A percentile compares a stretch with the other conserved stretches of the same genome.
phyloP scores from a whole-genome alignment of 441 rosid species.

The Euphorbia celastroides region DNA sequence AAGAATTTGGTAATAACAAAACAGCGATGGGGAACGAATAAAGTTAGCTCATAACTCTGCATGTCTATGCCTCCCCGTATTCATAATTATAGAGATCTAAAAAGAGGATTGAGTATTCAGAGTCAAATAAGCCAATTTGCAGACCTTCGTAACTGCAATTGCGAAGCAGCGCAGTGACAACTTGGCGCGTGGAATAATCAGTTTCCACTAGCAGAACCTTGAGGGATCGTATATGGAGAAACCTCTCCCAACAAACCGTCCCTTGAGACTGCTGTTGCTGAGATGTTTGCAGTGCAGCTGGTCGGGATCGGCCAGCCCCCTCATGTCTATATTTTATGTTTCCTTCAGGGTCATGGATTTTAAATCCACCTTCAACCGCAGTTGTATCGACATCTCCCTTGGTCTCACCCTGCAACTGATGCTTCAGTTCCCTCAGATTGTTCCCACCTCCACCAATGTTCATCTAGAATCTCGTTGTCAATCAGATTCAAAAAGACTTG shows the following conservation, averaged over 20 bases:
- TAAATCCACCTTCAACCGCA: constrained; percentile 30
- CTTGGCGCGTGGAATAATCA: constrained; percentile 75
- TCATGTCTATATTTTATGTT: constrained; percentile 28
- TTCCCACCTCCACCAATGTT: constrained; percentile 22
- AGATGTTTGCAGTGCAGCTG: constrained; percentile 30
- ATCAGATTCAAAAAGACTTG: constrained; percentile 29
- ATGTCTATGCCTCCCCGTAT: background rate
- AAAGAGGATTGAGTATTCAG: background rate
- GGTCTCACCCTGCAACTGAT: constrained; percentile 33
- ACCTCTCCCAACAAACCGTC: constrained; percentile 66
- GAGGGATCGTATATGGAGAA: constrained; percentile 60
- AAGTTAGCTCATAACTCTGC: background rate
- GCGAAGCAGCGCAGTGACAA: constrained; percentile 68
- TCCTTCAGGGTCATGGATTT: constrained; percentile 27
- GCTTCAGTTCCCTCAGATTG: constrained; percentile 18
- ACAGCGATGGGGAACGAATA: background rate
- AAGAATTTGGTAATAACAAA: background rate
- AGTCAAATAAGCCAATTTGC: constrained; percentile 4
- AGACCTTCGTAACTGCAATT: constrained; percentile 86
- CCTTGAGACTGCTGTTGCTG: constrained; percentile 46
- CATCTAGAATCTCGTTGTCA: constrained; percentile 33
- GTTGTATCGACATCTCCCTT: constrained; percentile 37
- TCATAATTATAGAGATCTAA: background rate
- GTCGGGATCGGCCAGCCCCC: constrained; percentile 28
- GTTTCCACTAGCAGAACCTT: constrained; percentile 83